Conservation (phyloP, 192 early-diverging fungal genomes). For the Chytriomyces sp. region DNA sequence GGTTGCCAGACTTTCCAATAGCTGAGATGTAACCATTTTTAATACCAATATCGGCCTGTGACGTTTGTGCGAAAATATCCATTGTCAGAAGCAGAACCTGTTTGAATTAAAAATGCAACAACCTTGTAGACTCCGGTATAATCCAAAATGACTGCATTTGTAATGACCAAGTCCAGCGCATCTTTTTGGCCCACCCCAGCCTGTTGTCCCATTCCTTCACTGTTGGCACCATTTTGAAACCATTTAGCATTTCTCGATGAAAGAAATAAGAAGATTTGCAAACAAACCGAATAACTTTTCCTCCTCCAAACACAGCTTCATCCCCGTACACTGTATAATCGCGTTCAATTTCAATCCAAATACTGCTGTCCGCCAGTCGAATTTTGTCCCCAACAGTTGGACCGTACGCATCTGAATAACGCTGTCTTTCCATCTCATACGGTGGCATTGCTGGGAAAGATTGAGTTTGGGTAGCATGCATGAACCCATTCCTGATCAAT, state of each 20-base stretch:
- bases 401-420: conserved; percentile 90
- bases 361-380: conserved; percentile 80
- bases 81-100: not conserved
- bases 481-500: conserved; percentile 60
- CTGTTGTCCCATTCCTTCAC: conserved; percentile 95
- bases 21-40: conserved; percentile 83
- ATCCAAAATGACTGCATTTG: conserved; percentile 91
- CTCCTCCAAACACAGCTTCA: conserved; percentile 96
- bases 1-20: conserved; percentile 96
- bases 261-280: not conserved
- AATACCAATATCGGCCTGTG: conserved; percentile 91
- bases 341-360: conserved; percentile 79
- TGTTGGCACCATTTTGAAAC: conserved; percentile 1
- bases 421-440: conserved; percentile 73
- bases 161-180: conserved; percentile 92
- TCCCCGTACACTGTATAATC: conserved; percentile 93
- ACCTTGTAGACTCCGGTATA: conserved; percentile 94
- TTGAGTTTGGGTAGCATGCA: conserved; percentile 62
- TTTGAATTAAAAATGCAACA: not conserved
- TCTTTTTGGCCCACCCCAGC: conserved; percentile 66
- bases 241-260: not conserved
- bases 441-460: conserved; percentile 57
- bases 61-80: not conserved
- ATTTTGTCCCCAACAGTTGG: conserved; percentile 92
- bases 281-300: conserved; percentile 69